These are phyloP conservation scores for Patellaria atrata DNA, from an alignment of 495 filamentous ascomycete genomes.

Conservation along the genomic window DNA sequence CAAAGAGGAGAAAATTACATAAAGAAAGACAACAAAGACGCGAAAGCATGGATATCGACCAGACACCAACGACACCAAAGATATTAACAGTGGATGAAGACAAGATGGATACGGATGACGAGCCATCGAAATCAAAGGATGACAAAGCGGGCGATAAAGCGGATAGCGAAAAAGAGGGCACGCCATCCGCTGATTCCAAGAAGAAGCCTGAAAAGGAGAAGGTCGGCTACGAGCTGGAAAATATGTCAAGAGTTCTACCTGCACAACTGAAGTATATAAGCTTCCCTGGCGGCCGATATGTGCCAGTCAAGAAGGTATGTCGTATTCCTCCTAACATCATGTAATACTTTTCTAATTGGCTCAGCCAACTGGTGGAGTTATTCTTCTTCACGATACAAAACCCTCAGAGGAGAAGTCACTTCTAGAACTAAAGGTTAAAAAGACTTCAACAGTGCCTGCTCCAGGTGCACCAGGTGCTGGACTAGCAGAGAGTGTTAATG, in stretches of 20 bases:
- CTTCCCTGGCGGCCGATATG: slow-evolving; percentile 72
- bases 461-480: slow-evolving; percentile 25
- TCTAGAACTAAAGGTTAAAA: slow-evolving; percentile 77
- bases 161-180: slow-evolving; percentile 38
- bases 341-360: too few relatives aligned
- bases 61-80: slow-evolving; percentile 56
- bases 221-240: slow-evolving; percentile 87
- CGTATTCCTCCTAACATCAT: slow-evolving; percentile 30
- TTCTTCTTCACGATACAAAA: slow-evolving; percentile 75
- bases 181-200: slow-evolving; percentile 36
- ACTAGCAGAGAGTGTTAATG: slow-evolving; percentile 19
- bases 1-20: slow-evolving; percentile 72
- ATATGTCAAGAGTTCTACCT: slow-evolving; percentile 90
- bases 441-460: slow-evolving; percentile 39
- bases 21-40: slow-evolving; percentile 29
- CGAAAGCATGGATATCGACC: slow-evolving; percentile 45
- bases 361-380: slow-evolving; percentile 85
- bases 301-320: slow-evolving; percentile 87
- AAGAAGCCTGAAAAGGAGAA: slow-evolving; percentile 95
- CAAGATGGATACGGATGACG: slow-evolving; percentile 87
- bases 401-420: slow-evolving; percentile 63
- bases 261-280: slow-evolving; percentile 89
- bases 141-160: slow-evolving; percentile 46
- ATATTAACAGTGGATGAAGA: slow-evolving; percentile 45
- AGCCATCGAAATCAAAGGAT: slow-evolving; percentile 36